These are phyloP conservation scores for Blastobotrys apis DNA, from an alignment of 1,139 yeast species.

Conservation along the genomic window DNA sequence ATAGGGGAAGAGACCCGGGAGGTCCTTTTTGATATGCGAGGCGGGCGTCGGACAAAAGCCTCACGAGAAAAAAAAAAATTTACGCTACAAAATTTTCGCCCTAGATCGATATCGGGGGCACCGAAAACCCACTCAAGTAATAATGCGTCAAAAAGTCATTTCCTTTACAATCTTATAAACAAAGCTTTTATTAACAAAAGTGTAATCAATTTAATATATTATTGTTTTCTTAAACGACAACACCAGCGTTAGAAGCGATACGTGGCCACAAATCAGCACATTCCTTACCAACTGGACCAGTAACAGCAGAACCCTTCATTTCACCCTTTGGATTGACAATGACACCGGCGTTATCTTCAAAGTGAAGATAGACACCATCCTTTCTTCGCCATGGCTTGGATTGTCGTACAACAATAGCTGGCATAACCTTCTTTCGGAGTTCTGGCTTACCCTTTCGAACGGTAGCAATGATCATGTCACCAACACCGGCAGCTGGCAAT, in stretches of 20 bases:
- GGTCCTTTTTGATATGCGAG: too few species aligned
- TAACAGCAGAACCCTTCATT: conserved; percentile 99
- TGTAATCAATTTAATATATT: conserved; percentile 2
- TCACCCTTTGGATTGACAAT: conserved; percentile 99
- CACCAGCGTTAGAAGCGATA: conserved; percentile 99
- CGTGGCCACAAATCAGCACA: conserved; percentile 99
- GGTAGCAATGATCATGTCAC: conserved; percentile 99
- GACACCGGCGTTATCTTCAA: conserved; percentile 99
- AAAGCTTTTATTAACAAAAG: neutral
- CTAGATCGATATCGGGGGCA: too few species aligned
- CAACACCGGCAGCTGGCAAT: conserved; percentile 99
- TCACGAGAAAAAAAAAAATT: conserved; percentile 1
- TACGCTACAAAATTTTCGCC: too few species aligned
- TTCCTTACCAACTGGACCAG: conserved; percentile 99
- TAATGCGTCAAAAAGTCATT: conserved; percentile 8
- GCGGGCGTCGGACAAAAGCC: conserved; percentile 1
- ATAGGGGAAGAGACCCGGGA: too few species aligned
- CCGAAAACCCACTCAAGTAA: neutral
- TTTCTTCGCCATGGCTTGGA: conserved; percentile 99
- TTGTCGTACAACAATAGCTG: conserved; percentile 99
- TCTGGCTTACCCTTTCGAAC: conserved; percentile 99
- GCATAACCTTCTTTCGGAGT: conserved; percentile 99
- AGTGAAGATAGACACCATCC: conserved; percentile 99
- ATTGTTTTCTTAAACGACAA: conserved; percentile 71
- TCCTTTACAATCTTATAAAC: neutral